Evolutionary conservation across 2,329 filamentous ascomycete species (phyloP).

Genomic region (Cercospora brassicicola): DNA sequence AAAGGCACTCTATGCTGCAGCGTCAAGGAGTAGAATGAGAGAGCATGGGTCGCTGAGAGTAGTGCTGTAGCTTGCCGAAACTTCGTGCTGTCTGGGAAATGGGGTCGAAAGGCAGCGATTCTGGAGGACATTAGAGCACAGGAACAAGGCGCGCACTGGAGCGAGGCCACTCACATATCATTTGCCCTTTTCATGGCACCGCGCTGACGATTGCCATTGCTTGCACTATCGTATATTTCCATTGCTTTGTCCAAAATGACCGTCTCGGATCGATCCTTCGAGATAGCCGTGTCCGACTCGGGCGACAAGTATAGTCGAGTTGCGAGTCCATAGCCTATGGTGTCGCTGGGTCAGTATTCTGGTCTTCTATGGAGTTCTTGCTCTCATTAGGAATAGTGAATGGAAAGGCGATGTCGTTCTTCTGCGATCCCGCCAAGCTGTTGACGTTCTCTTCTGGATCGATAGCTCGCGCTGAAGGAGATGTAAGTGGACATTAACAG

Average conservation of each 20-base stretch:
- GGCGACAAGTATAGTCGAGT: slow-evolving; percentile 59
- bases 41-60: slow-evolving; percentile 69
- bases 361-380: slow-evolving; percentile 6
- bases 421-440: slow-evolving; percentile 21
- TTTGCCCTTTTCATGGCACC: slow-evolving; percentile 76
- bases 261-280: slow-evolving; percentile 52
- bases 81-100: slow-evolving; percentile 55
- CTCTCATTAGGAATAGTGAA: slow-evolving; percentile 24
- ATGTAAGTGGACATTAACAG: slow-evolving; percentile 19
- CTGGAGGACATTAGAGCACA: slow-evolving; percentile 44
- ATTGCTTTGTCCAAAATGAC: slow-evolving; percentile 65
- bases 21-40: slow-evolving; percentile 74
- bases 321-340: slow-evolving; percentile 62
- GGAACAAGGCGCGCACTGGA: slow-evolving; percentile 8
- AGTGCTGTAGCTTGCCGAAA: slow-evolving; percentile 63
- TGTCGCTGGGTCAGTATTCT: slow-evolving; percentile 24
- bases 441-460: slow-evolving; percentile 29
- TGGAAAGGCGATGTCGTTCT: slow-evolving; percentile 26
- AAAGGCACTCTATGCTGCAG: slow-evolving; percentile 79
- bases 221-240: slow-evolving; percentile 75
- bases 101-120: slow-evolving; percentile 62
- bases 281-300: slow-evolving; percentile 51
- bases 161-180: slow-evolving; percentile 61
- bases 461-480: slow-evolving; percentile 29
- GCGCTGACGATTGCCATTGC: slow-evolving; percentile 73